Evolutionary conservation across 805 yeast species (phyloP).

Genomic region (Kodamaea kakaduensis): DNA sequence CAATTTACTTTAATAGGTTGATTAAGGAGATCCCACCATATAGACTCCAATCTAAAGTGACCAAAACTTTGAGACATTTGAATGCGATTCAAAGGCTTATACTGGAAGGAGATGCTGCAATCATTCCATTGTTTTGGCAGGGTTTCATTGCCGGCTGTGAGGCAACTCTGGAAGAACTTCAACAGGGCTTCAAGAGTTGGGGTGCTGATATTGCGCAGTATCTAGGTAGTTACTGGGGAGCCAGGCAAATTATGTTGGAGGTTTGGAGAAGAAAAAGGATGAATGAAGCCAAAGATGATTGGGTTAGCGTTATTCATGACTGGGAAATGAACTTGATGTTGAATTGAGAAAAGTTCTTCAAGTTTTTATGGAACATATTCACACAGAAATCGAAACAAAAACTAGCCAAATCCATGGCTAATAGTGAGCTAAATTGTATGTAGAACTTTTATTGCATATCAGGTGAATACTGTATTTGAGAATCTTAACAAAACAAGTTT

Average conservation of each 20-base stretch:
- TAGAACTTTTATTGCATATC: too few species aligned
- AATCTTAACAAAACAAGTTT: too few species aligned
- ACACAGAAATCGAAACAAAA: too few species aligned
- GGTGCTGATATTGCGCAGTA: slow-evolving; percentile 54
- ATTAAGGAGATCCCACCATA: slow-evolving; percentile 53
- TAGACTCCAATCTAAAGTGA: slow-evolving; percentile 59
- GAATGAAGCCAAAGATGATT: slow-evolving; percentile 56
- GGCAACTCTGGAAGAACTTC: slow-evolving; percentile 54
- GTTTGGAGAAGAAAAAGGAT: slow-evolving; percentile 74
- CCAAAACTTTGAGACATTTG: slow-evolving; percentile 57
- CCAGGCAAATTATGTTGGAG: slow-evolving; percentile 78
- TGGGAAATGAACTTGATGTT: slow-evolving; percentile 87
- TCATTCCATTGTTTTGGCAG: slow-evolving; percentile 81
- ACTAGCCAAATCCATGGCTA: too few species aligned
- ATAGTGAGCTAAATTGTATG: too few species aligned
- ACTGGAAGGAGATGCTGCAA: slow-evolving; percentile 51
- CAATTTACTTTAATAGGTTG: slow-evolving; percentile 67
- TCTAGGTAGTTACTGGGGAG: slow-evolving; percentile 79
- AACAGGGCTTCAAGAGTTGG: slow-evolving; percentile 70
- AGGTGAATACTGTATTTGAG: too few species aligned
- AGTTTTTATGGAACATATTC: background rate
- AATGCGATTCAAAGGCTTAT: slow-evolving; percentile 58
- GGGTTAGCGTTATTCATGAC: slow-evolving; percentile 76
- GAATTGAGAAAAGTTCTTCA: slow-evolving; percentile 31
- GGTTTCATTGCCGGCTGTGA: slow-evolving; percentile 88